A percentile compares a stretch with the other conserved stretches of the same genome.
Conservation (phyloP, 2,329 filamentous ascomycete genomes). For the Grosmannia huntii region DNA sequence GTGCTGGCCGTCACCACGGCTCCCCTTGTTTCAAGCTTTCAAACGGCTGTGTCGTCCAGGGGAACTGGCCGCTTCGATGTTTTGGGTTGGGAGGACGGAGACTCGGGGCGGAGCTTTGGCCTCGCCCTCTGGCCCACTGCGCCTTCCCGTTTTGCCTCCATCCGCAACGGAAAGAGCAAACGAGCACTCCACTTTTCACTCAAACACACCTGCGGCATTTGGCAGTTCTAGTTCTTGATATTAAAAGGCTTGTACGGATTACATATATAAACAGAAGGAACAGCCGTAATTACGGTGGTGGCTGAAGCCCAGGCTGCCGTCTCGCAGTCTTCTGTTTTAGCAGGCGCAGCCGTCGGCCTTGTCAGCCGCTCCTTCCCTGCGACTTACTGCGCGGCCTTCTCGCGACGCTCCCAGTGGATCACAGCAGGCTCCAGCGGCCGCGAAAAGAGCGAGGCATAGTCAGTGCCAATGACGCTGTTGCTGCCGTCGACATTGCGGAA, state of each 20-base stretch:
- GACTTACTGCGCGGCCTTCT: slow-evolving; percentile 20
- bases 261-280: background rate
- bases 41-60: background rate
- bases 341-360: background rate
- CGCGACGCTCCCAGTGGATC: slow-evolving; percentile 63
- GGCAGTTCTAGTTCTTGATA: slow-evolving; percentile 1
- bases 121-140: too few species aligned
- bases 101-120: background rate
- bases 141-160: background rate
- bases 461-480: slow-evolving; percentile 53
- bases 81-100: background rate
- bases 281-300: background rate
- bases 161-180: background rate
- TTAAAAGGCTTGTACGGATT: slow-evolving; percentile 2
- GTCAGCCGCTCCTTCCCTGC: background rate
- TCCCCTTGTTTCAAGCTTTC: background rate
- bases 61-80: background rate
- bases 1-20: background rate
- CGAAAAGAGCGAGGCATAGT: slow-evolving; percentile 61
- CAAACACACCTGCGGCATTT: background rate
- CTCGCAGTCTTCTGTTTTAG: background rate
- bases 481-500: slow-evolving; percentile 64
- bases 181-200: background rate
- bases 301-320: background rate
- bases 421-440: slow-evolving; percentile 57